A percentile compares a stretch with the other conserved stretches of the same genome.
Evolutionary conservation across 1,139 yeast species (phyloP).

Genomic region (Taphrina confusa): DNA sequence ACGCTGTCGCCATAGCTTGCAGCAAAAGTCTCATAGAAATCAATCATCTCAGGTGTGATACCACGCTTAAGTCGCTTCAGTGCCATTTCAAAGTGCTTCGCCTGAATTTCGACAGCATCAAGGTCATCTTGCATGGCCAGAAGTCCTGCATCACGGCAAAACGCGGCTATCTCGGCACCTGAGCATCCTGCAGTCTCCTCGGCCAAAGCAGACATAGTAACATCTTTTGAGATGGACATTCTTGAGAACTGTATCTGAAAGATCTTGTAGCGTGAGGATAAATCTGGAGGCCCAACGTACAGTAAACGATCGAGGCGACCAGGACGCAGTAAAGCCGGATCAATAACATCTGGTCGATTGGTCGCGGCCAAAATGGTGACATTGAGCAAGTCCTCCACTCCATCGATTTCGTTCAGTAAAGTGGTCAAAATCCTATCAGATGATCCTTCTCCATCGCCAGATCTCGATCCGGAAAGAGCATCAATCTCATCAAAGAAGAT

Average conservation of each 20-base stretch:
- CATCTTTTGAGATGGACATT: slow-evolving; percentile 53
- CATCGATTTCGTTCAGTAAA: slow-evolving; percentile 92
- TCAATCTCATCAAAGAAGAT: slow-evolving; percentile 96
- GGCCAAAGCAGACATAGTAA: slow-evolving; percentile 59
- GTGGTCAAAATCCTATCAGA: slow-evolving; percentile 98
- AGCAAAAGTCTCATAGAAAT: slow-evolving; percentile 64
- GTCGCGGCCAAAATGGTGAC: slow-evolving; percentile 99
- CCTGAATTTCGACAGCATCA: slow-evolving; percentile 56
- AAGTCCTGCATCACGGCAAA: slow-evolving; percentile 94
- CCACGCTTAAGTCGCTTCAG: slow-evolving; percentile 67
- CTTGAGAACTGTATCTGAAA: slow-evolving; percentile 85
- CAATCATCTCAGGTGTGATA: slow-evolving; percentile 80
- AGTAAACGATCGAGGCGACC: slow-evolving; percentile 98
- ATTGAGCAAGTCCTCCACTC: slow-evolving; percentile 97
- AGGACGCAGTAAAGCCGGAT: slow-evolving; percentile 97
- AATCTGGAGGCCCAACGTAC: slow-evolving; percentile 91
- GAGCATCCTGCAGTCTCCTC: slow-evolving; percentile 79
- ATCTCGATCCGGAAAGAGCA: slow-evolving; percentile 98
- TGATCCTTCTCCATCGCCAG: slow-evolving; percentile 95
- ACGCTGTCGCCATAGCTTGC: slow-evolving; percentile 24
- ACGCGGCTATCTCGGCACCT: slow-evolving; percentile 89
- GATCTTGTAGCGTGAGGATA: slow-evolving; percentile 95
- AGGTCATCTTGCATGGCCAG: slow-evolving; percentile 82
- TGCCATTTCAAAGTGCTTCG: slow-evolving; percentile 72
- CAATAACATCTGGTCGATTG: slow-evolving; percentile 94